Base-by-base conservation (phyloP, 441 rosid species). In the Rhodomyrtus psidioides region DNA sequence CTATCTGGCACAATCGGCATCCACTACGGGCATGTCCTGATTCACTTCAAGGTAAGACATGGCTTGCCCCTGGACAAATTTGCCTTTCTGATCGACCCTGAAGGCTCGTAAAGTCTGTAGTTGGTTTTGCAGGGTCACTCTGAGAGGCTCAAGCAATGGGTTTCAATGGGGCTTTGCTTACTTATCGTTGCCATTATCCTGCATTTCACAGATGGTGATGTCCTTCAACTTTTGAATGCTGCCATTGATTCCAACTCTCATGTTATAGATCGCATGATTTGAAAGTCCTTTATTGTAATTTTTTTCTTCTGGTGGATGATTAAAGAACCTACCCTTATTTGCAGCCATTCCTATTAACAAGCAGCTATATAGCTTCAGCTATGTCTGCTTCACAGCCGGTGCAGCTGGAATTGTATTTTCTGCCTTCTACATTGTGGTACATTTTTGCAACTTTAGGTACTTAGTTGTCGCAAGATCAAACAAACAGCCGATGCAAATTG, bases 331-430 rank as follows among this genome's bases (percentile, higher is more conserved):
- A 70, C 12, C 49, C 49, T n/a, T 70, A 14, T 54, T 76, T 89
- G 84, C 93, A 94, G 97, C 94, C 30, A 93, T 93, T 91, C 97
- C 97, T n/a, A 91, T 94, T 84, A 94, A 94, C 93, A 93, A 94
- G 85, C 97, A 94, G 86, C 94, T 93, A 15, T 93, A 94, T 84
- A 94, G 95, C 90, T 88, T 94, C 89, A 93, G 97, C 87, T 93
- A 93, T 57, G 92, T 92, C 27, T 91, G 96, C 82, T 91, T 93
- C 92, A 94, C 96, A 81, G 94, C 92, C 2, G 95, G 95, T 60
- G 95, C 93, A 3, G 95, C 95, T 6, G 97, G 95, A 82, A 82
- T 93, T 54, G 94, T 93, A 7, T 94, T 94, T 87, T 94, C 95
- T 1, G 94, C 86, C 59, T 89, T 93, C 81, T 93, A 94, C 83